Conservation (phyloP, 2,329 filamentous ascomycete genomes). For the Alternaria arborescens region DNA sequence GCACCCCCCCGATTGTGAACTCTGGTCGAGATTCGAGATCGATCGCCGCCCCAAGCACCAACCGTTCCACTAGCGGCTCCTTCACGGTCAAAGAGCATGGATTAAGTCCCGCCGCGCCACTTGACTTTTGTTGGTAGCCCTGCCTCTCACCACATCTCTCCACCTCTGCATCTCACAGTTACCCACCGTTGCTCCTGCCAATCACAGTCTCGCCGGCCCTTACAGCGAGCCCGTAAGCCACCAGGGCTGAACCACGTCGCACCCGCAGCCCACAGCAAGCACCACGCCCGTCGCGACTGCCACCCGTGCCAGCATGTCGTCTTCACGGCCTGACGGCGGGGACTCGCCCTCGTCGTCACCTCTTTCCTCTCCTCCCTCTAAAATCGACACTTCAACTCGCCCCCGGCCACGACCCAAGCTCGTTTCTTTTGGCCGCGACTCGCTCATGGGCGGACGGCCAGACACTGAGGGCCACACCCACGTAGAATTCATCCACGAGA, state of each 20-base stretch:
- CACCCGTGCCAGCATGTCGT: slow-evolving; percentile 17
- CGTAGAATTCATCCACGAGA: slow-evolving; percentile 45
- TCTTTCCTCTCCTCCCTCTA: slow-evolving; percentile 26
- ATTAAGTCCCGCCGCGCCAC: slow-evolving; percentile 5
- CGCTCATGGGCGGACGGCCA: slow-evolving; percentile 28
- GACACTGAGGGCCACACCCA: slow-evolving; percentile 26
- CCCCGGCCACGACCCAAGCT: slow-evolving; percentile 41
- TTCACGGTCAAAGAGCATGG: slow-evolving; percentile 8
- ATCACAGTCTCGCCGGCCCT: slow-evolving; percentile 22
- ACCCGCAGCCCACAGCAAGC: slow-evolving; percentile 21
- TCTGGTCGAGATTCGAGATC: neutral
- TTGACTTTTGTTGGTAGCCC: slow-evolving; percentile 6
- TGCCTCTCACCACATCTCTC: slow-evolving; percentile 20
- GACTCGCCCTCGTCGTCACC: slow-evolving; percentile 24
- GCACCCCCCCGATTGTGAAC: neutral
- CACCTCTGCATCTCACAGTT: slow-evolving; percentile 5
- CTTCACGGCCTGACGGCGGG: slow-evolving; percentile 10
- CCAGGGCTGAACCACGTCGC: slow-evolving; percentile 26
- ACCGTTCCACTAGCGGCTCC: slow-evolving; percentile 14
- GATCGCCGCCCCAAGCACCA: slow-evolving; percentile 4
- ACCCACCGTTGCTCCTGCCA: slow-evolving; percentile 20
- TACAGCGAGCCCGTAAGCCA: slow-evolving; percentile 6
- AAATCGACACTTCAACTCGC: slow-evolving; percentile 28
- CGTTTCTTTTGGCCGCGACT: slow-evolving; percentile 48
- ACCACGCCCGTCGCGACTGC: slow-evolving; percentile 17